These are phyloP conservation scores for Blepharisma japonicum DNA, from an alignment of 73 alveolate species.

Conservation along the genomic window DNA sequence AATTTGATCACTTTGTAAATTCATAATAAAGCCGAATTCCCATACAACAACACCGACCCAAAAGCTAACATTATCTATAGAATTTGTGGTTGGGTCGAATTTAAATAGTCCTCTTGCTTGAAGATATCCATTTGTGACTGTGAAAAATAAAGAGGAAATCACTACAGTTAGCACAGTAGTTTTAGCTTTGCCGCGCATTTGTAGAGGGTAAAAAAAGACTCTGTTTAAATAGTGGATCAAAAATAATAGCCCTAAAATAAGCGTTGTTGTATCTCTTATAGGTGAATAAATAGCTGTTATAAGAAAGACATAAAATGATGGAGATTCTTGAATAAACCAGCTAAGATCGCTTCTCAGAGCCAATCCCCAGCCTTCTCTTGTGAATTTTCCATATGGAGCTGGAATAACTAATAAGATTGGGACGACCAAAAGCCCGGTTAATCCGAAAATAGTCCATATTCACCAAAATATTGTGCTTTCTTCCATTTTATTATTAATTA, in stretches of 20 bases:
- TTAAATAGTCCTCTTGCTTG: constrained; percentile 1
- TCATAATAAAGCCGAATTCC: constrained; percentile 1
- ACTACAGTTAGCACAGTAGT: constrained; percentile 12
- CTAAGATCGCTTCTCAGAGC: neutral
- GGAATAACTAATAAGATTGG: constrained; percentile 4
- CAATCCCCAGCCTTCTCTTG: constrained; percentile 18
- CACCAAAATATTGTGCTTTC: neutral
- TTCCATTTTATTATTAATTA: too few relatives aligned
- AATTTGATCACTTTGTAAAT: neutral
- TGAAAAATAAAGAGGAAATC: neutral
- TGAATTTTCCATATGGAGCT: constrained; percentile 25
- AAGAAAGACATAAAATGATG: neutral
- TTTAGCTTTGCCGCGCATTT: neutral
- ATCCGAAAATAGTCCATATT: neutral
- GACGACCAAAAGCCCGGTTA: neutral
- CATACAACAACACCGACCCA: constrained; percentile 15
- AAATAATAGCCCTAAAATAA: neutral
- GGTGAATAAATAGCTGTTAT: neutral
- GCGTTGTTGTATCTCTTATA: neutral
- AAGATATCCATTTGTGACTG: neutral
- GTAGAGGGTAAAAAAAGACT: neutral
- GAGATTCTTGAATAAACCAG: constrained; percentile 17
- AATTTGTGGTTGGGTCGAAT: neutral
- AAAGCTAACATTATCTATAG: neutral
- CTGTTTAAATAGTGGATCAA: neutral